Base-by-base conservation (phyloP, 345 rosid species). In the Abelmoschus esculentus region DNA sequence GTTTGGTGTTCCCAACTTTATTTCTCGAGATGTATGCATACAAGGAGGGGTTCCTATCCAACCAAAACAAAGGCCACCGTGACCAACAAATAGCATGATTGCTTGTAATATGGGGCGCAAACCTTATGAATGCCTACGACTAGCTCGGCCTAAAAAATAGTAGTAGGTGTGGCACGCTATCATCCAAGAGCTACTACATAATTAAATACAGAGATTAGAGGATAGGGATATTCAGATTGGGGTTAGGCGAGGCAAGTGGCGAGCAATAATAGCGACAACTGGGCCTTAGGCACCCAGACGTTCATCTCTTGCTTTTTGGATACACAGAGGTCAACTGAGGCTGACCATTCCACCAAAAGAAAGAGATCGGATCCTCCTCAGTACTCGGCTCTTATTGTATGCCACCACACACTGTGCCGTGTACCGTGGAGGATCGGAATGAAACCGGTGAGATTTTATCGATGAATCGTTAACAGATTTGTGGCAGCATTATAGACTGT, bases 191-290 rank as follows among this genome's bases (percentile, higher is more conserved):
- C 14, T 5, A 29, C 3, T 29, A 29, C 32, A 29, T 29, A 29
- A 29, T 29, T 29, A 29, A 1, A 29, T 32, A 31, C 34, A 3
- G 3, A 31, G 36, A 32, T 15, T 5, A 15, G 14, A 49, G 14
- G 54, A n/a, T 12, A 49, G 54, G 54, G 19, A 49, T 49, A 15
- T 15, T 49, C 7, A n/a, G 2, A 59, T 40, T 40, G 1, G 44
- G 11, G 44, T 12, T 59, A 52, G 19, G 61, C 34, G 28, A 72
- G 72, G 61, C 34, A 34, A 72, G 72, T 83, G 64, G 84, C 78
- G 73, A 72, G 42, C 79, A 78, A 55, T 12, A 75, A 83, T 32
- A 74, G 82, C 78, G 76, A 80, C 84, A 74, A 65, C 66, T 83
- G 84, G 82, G 82, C 74, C 84, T 76, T 76, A 49, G 70, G 69